phyloP scores from a whole-genome alignment of 768 basidiomycete genomes.

The Lactarius pseudohatsudake region DNA sequence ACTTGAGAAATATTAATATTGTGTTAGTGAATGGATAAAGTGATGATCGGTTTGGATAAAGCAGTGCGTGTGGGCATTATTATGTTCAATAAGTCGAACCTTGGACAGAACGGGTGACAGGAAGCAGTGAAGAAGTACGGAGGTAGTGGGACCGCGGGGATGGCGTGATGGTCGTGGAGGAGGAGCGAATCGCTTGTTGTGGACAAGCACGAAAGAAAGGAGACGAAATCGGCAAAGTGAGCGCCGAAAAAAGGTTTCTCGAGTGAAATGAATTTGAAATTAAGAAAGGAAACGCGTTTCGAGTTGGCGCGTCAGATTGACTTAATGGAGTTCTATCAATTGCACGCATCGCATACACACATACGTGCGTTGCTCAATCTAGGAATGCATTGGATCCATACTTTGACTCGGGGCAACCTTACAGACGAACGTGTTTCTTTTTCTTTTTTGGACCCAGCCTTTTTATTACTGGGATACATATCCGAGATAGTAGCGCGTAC shows the following conservation, averaged over 20 bases:
- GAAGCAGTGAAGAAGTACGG: conserved; percentile 15
- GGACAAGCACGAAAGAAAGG: conserved; percentile 12
- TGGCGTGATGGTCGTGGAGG: conserved; percentile 7
- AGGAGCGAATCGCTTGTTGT: too few relatives aligned
- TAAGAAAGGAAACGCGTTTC: not conserved
- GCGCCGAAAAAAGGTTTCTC: not conserved
- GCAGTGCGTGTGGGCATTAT: not conserved
- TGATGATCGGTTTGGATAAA: not conserved
- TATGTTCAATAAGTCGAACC: not conserved
- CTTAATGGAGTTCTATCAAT: conserved; percentile 5
- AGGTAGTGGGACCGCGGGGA: not conserved
- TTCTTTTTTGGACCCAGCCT: too few relatives aligned
- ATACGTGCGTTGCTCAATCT: conserved; percentile 5
- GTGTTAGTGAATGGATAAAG: not conserved
- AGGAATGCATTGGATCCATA: conserved; percentile 20
- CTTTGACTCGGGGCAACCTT: too few relatives aligned
- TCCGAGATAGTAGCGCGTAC: too few relatives aligned
- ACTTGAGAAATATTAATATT: not conserved
- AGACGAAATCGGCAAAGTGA: not conserved
- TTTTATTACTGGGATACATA: too few relatives aligned
- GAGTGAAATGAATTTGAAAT: conserved; percentile 19
- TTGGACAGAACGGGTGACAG: conserved; percentile 9
- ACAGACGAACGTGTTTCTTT: too few relatives aligned
- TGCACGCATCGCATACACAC: not conserved
- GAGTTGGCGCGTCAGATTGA: conserved; percentile 7